Evolutionary conservation across 345 rosid species (phyloP), one percentile per base, ranked within the genome.

Genomic region (Aurinia saxatilis): DNA sequence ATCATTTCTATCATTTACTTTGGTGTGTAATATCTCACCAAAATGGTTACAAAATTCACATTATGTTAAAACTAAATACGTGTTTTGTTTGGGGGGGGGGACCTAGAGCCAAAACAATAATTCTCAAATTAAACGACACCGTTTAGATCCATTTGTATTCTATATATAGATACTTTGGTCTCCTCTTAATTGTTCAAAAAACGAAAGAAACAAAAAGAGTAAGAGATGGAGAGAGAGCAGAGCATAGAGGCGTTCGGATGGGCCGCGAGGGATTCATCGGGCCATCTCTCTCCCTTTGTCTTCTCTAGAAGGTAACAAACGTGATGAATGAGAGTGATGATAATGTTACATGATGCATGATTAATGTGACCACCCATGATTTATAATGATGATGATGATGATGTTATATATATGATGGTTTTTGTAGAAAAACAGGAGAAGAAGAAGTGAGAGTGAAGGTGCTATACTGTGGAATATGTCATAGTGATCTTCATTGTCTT

Each of bases 381-480:
- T n/a, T n/a, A n/a, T n/a, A n/a, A n/a, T n/a, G n/a, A n/a, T n/a
- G n/a, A n/a, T n/a, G n/a, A n/a, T n/a, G n/a, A 27, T 60, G 40
- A 17, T 60, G 40, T 9, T 21, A 40, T 41, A 51, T 5, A 23
- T 45, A 46, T 64, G 40, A 19, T 40, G 49, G 42, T 57, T 13
- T 31, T 19, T 11, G 45, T 77, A 87, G 91, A 63, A 74, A 65
- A 45, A 81, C 84, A 0, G 89, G 87, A 19, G 84, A 80, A 1
- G 68, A 71, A 4, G 96, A 88, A 41, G 85, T 88, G 71, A 72
- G 58, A 57, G 66, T 88, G 29, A 85, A 80, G 50, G 82, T 85
- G 40, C 7, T 82, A 35, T 80, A 72, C 33, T 88, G 96, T 69
- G 96, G 96, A 60, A 79, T 87, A 23, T 87, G 95, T 64, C 91